phyloP scores from a whole-genome alignment of 1,284 basidiomycete species.

The Marasmius sp. region DNA sequence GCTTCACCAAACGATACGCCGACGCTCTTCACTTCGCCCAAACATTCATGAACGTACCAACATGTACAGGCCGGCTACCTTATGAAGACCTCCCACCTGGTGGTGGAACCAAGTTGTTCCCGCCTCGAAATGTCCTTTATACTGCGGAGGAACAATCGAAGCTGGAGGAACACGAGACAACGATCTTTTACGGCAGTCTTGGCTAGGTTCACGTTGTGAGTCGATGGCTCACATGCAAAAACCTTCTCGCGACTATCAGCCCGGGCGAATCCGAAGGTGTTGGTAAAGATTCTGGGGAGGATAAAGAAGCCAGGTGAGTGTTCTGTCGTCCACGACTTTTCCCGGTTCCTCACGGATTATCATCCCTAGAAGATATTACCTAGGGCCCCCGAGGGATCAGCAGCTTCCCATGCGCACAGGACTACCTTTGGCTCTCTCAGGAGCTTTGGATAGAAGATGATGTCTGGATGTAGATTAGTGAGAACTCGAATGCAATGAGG shows the following conservation, averaged over 20 bases:
- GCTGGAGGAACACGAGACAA: conserved; percentile 9
- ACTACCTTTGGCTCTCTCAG: conserved; percentile 36
- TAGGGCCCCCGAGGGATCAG: conserved; percentile 15
- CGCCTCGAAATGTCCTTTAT: conserved; percentile 6
- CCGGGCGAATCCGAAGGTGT: conserved; percentile 25
- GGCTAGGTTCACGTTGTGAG: conserved; percentile 32
- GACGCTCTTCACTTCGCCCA: conserved; percentile 35
- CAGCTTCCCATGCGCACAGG: conserved; percentile 33
- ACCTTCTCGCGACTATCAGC: conserved; percentile 31
- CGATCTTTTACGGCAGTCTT: conserved; percentile 27
- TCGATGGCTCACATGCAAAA: conserved; percentile 27
- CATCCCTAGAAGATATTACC: not conserved
- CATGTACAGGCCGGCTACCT: not conserved
- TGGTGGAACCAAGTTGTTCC: conserved; percentile 28
- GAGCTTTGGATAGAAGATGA: conserved; percentile 33
- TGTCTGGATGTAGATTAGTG: conserved; percentile 34
- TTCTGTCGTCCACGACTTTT: not conserved
- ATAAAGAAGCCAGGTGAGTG: conserved; percentile 28
- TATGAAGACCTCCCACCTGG: conserved; percentile 16
- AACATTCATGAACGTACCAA: conserved; percentile 23
- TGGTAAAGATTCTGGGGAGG: conserved; percentile 30
- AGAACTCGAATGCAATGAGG: conserved; percentile 20
- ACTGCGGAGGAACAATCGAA: conserved; percentile 10
- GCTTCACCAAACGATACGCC: conserved; percentile 22
- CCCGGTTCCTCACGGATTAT: not conserved